Evolutionary conservation across 2,329 filamentous ascomycete species (phyloP).

Genomic region (Pseudogymnoascus sp.): DNA sequence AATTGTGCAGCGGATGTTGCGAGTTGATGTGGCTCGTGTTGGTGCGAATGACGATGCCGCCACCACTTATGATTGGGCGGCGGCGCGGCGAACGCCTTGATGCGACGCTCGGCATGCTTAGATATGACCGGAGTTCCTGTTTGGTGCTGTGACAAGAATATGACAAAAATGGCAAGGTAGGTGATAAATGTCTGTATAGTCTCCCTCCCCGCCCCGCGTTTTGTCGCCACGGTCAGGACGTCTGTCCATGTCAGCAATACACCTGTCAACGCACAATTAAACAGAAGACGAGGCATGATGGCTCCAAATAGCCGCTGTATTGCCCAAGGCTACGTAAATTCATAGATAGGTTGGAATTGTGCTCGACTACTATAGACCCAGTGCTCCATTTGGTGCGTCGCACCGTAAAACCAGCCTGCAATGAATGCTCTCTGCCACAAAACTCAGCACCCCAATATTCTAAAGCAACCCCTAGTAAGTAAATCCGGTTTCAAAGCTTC

Average conservation of each 20-base stretch:
- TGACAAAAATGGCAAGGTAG: background rate
- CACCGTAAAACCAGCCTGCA: background rate
- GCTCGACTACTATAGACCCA: background rate
- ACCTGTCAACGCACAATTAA: background rate
- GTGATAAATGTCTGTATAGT: background rate
- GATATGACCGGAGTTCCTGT: background rate
- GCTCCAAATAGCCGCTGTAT: background rate
- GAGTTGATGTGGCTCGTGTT: constrained; percentile 3
- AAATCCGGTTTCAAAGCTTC: background rate
- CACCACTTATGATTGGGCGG: background rate
- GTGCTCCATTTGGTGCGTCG: background rate
- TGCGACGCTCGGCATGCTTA: background rate
- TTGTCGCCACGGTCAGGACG: background rate
- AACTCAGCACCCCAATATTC: background rate
- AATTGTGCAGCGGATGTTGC: background rate
- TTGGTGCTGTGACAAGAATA: background rate
- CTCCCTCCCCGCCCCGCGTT: background rate
- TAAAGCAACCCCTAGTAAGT: background rate
- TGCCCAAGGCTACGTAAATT: background rate
- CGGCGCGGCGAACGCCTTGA: background rate
- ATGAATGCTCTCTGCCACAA: background rate
- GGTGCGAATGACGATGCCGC: background rate
- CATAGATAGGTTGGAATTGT: background rate
- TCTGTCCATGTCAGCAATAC: background rate
- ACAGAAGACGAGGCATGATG: too few species aligned